Conservation (phyloP, 2,329 filamentous ascomycete species). For the Dissoconium aciculare region DNA sequence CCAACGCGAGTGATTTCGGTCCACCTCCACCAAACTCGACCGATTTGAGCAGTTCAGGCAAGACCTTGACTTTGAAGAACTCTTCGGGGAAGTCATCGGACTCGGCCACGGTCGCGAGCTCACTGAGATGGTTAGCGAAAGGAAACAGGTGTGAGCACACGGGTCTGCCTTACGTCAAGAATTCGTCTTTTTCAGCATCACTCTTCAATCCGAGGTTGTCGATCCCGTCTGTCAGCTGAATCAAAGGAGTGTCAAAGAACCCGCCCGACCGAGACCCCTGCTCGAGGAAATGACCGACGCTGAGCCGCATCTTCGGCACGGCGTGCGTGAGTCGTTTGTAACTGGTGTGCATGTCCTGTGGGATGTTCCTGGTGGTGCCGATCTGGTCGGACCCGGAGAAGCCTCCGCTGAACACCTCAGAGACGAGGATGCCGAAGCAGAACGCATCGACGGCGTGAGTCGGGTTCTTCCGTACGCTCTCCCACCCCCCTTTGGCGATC, state of each 20-base stretch:
- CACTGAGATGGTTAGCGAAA: constrained; percentile 32
- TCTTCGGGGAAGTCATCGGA: constrained; percentile 94
- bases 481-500: constrained; percentile 77
- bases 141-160: not conserved
- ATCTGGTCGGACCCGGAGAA: constrained; percentile 65
- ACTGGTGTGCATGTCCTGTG: constrained; percentile 73
- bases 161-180: constrained; percentile 46
- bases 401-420: constrained; percentile 80
- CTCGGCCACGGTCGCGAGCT: constrained; percentile 56
- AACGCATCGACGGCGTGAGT: constrained; percentile 76
- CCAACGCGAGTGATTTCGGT: constrained; percentile 72
- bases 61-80: constrained; percentile 92
- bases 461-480: constrained; percentile 69
- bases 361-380: constrained; percentile 72
- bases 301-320: constrained; percentile 78
- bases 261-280: constrained; percentile 68
- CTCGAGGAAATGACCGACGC: constrained; percentile 72
- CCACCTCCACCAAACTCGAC: constrained; percentile 97
- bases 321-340: constrained; percentile 81
- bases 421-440: constrained; percentile 68
- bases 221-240: constrained; percentile 81
- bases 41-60: constrained; percentile 91
- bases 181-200: constrained; percentile 67
- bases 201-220: constrained; percentile 84
- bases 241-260: constrained; percentile 87